A percentile compares a stretch with the other conserved stretches of the same genome.
These are phyloP conservation scores for Austroboletus eburneus DNA, from an alignment of 768 basidiomycete genomes.

Conservation along the genomic window DNA sequence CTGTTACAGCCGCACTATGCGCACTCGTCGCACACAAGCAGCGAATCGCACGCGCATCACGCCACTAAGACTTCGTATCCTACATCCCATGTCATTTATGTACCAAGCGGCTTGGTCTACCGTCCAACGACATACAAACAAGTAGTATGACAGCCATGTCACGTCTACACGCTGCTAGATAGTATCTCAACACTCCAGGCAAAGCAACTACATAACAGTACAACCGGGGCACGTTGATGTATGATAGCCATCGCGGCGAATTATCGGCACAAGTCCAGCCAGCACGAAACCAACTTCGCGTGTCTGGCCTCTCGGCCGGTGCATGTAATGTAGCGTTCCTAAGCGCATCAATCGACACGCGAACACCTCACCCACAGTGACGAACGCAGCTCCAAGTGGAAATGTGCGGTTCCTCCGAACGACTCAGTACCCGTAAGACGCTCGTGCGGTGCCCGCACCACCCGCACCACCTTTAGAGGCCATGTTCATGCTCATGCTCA, in stretches of 20 bases:
- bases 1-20: conserved; percentile 70
- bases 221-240: conserved; percentile 4
- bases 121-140: conserved; percentile 19
- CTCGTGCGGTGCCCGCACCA: conserved; percentile 29
- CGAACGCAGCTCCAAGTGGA: conserved; percentile 1
- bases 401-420: not conserved
- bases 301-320: conserved; percentile 17
- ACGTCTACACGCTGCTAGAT: too few relatives aligned
- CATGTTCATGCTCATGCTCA: conserved; percentile 42
- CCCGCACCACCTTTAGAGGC: conserved; percentile 35
- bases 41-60: too few relatives aligned
- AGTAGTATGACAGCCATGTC: conserved; percentile 11
- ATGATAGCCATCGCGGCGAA: conserved; percentile 8
- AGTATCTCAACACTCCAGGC: conserved; percentile 1
- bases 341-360: not conserved
- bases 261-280: conserved; percentile 16
- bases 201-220: conserved; percentile 11
- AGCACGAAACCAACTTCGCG: conserved; percentile 16
- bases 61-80: too few relatives aligned
- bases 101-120: conserved; percentile 8
- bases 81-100: conserved; percentile 25
- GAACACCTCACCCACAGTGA: conserved; percentile 15
- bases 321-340: conserved; percentile 15
- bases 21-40: conserved; percentile 48
- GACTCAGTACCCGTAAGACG: conserved; percentile 39